Percentiles rank a stretch among this genome's conserved stretches.
Conservation (phyloP, 208 protist genomes). For the Phytomonas francai region DNA sequence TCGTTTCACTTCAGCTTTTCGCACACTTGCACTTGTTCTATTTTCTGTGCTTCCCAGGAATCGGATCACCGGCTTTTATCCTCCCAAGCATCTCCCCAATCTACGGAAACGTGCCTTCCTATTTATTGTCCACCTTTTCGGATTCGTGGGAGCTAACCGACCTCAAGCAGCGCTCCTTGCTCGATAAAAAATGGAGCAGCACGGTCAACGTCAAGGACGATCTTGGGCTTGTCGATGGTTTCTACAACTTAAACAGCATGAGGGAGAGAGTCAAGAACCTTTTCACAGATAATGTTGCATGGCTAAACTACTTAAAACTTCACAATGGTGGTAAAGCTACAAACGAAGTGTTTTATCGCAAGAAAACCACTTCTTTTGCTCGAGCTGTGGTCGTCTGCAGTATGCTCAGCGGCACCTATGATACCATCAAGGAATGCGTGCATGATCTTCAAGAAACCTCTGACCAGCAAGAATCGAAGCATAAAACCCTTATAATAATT, state of each 20-base stretch:
- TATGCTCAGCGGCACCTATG: constrained; percentile 30
- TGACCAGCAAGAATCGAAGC: not conserved
- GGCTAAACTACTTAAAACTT: constrained; percentile 34
- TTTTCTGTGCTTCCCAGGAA: constrained; percentile 21
- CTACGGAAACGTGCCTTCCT: constrained; percentile 57
- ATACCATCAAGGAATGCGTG: constrained; percentile 31
- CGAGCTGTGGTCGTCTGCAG: constrained; percentile 41
- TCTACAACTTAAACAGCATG: constrained; percentile 18
- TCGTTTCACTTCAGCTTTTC: constrained; percentile 50
- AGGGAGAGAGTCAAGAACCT: constrained; percentile 14
- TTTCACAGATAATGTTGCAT: constrained; percentile 23
- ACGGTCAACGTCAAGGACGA: constrained; percentile 23
- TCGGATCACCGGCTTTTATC: constrained; percentile 27
- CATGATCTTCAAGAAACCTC: constrained; percentile 3
- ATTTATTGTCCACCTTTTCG: constrained; percentile 45
- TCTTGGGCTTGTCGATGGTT: constrained; percentile 19
- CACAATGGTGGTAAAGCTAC: constrained; percentile 29
- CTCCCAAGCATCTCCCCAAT: constrained; percentile 61
- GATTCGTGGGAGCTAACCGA: constrained; percentile 25
- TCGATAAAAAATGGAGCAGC: constrained; percentile 19
- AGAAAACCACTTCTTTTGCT: constrained; percentile 35
- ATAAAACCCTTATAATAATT: not conserved
- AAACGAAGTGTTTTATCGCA: constrained; percentile 22
- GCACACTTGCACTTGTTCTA: constrained; percentile 71
- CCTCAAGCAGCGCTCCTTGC: constrained; percentile 40